Evolutionary conservation across 257 asterid genomes (phyloP).

Genomic region (Solanum gracilifrons): DNA sequence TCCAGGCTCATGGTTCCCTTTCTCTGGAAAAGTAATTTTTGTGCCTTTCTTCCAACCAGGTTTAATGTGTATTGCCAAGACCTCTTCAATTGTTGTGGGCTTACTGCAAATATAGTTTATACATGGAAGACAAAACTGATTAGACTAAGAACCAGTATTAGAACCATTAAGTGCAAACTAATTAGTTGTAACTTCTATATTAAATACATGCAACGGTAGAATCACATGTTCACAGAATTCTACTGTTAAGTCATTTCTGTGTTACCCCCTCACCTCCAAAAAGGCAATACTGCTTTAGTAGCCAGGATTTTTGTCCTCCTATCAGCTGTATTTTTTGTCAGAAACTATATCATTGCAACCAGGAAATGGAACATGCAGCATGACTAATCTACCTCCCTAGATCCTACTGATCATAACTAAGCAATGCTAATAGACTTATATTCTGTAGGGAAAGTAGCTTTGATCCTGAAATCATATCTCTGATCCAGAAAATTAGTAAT

Average conservation of each 20-base stretch:
- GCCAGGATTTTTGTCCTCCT: neutral
- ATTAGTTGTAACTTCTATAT: neutral
- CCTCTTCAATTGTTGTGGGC: constrained; percentile 5
- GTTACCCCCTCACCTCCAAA: neutral
- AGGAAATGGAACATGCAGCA: neutral
- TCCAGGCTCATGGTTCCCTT: constrained; percentile 5
- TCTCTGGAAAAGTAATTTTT: constrained; percentile 12
- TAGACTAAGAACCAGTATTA: neutral
- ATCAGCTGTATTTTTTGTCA: neutral
- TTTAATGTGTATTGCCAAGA: constrained; percentile 6
- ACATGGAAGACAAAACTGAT: neutral
- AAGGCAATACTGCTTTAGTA: neutral
- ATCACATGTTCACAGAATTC: neutral
- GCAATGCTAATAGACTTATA: neutral
- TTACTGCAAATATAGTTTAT: neutral
- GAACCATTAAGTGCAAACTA: neutral
- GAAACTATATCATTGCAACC: neutral
- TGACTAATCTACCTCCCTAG: neutral
- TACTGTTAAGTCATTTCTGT: neutral
- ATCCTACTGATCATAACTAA: neutral
- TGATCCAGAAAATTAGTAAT: neutral
- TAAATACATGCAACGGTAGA: neutral
- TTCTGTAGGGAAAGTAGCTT: neutral
- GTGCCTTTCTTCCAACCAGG: constrained; percentile 17
- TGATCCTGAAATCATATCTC: neutral